phyloP scores from a whole-genome alignment of 2,329 filamentous ascomycete species.

The Penicillium decumbens region DNA sequence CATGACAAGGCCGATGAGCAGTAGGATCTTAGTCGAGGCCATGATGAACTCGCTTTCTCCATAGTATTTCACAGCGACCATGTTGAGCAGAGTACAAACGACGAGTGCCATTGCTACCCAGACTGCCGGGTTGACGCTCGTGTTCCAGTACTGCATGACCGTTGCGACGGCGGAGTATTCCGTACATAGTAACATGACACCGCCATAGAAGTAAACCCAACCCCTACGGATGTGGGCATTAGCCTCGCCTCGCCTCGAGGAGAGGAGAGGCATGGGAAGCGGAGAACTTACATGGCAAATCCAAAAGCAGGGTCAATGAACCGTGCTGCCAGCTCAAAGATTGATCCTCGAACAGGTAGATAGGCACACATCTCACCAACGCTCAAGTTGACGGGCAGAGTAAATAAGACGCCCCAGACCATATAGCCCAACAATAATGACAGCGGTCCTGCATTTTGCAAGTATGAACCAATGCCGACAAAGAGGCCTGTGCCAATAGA shows the following conservation, averaged over 20 bases:
- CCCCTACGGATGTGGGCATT: conserved; percentile 20
- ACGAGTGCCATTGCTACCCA: conserved; percentile 43
- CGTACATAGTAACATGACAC: conserved; percentile 45
- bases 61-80: conserved; percentile 66
- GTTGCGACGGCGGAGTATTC: conserved; percentile 45
- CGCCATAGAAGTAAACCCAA: conserved; percentile 47
- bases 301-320: conserved; percentile 47
- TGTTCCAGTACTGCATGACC: conserved; percentile 46
- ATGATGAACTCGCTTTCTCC: conserved; percentile 70
- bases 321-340: conserved; percentile 47
- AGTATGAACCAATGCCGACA: conserved; percentile 33
- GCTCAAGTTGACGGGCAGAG: conserved; percentile 31
- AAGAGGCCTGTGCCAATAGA: conserved; percentile 37
- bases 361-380: conserved; percentile 30
- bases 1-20: conserved; percentile 63
- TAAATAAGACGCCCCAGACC: conserved; percentile 32
- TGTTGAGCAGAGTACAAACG: conserved; percentile 54
- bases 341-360: conserved; percentile 44
- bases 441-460: conserved; percentile 33
- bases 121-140: conserved; percentile 40
- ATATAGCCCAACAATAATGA: conserved; percentile 36
- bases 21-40: conserved; percentile 63
- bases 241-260: neutral
- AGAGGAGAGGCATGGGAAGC: neutral
- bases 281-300: conserved; percentile 32